Conservation (phyloP, 1,284 basidiomycete species). For the Apiotrichum siamense region DNA sequence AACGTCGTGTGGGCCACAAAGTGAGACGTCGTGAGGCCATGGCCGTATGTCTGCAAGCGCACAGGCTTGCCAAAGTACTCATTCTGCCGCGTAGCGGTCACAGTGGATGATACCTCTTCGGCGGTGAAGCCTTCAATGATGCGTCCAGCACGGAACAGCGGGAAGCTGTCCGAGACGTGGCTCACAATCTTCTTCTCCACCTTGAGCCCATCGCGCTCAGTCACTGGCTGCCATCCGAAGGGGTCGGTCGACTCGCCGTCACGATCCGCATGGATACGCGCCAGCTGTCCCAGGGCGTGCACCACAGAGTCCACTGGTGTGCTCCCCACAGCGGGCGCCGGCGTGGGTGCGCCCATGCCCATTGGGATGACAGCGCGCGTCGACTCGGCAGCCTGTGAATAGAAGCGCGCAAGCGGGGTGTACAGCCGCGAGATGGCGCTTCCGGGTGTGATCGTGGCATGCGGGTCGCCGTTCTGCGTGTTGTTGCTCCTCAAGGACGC, state of each 20-base stretch:
- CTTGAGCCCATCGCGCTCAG: slow-evolving; percentile 67
- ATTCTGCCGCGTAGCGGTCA: slow-evolving; percentile 52
- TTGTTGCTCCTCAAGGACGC: slow-evolving; percentile 18
- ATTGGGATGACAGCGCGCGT: slow-evolving; percentile 41
- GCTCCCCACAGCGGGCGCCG: slow-evolving; percentile 36
- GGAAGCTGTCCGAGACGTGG: slow-evolving; percentile 72
- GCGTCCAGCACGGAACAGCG: slow-evolving; percentile 81
- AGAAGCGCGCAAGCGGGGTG: slow-evolving; percentile 60
- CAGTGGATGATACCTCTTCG: slow-evolving; percentile 73
- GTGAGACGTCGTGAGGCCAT: slow-evolving; percentile 58
- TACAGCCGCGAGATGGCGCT: slow-evolving; percentile 22
- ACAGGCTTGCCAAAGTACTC: slow-evolving; percentile 55
- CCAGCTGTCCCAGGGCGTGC: slow-evolving; percentile 70
- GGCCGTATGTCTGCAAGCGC: slow-evolving; percentile 73
- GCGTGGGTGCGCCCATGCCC: slow-evolving; percentile 5
- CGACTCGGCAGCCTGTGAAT: slow-evolving; percentile 62
- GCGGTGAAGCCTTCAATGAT: slow-evolving; percentile 92
- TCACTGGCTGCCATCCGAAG: slow-evolving; percentile 74
- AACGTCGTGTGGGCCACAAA: slow-evolving; percentile 61
- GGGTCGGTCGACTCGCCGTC: slow-evolving; percentile 49
- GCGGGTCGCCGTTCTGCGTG: slow-evolving; percentile 7
- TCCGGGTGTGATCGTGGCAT: slow-evolving; percentile 16
- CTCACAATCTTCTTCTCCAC: slow-evolving; percentile 70
- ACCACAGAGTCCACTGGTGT: slow-evolving; percentile 66
- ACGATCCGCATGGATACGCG: slow-evolving; percentile 61